Evolutionary conservation across 169 alveolate species (phyloP), one percentile per base, ranked within the genome.

Genomic region (Plasmodium fragile): DNA sequence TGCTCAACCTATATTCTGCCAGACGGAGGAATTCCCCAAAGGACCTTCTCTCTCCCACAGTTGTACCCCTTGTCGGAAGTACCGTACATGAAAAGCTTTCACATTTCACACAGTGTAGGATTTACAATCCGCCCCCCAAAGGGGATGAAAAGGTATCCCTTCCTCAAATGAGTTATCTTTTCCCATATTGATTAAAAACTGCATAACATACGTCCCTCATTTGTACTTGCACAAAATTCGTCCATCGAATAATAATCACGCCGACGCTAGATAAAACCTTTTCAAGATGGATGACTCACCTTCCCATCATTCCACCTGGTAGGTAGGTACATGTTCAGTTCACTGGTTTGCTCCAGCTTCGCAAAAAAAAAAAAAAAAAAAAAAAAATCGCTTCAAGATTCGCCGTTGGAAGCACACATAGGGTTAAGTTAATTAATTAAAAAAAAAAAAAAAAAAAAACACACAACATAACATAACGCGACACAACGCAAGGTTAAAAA

Each of bases 391-490:
- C 34, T 18, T 59, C 73, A 59, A 59, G 73, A 59, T 59, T 59
- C 30, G 3, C 34, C 30, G 36, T 18, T 59, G 30, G 1, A 25
- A 2, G 11, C 34, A 59, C 73, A 16, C n/a, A n/a, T n/a, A n/a
- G n/a, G n/a, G n/a, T n/a, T n/a, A n/a, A n/a, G n/a, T n/a, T 73
- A 75, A 34, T 75, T 75, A 75, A 75, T 75, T 75, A 75, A 75
- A 30, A 30, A 36, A 75, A 75, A 75, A 75, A 75, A 75, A 75
- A 75, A 30, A 73, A 73, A 34, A 1, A 34, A 1, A 34, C 41
- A 34, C 16, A 18, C 45, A 30, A 43, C 82, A 75, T 75, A 75
- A 30, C 28, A 36, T 36, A 75, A 75, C 16, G 73, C 34, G 13
- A 25, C 34, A 16, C 32, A 59, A 59, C 34, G 72, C n/a, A n/a